Evolutionary conservation across 768 basidiomycete genomes (phyloP).

Genomic region (Cubamyces sp.): DNA sequence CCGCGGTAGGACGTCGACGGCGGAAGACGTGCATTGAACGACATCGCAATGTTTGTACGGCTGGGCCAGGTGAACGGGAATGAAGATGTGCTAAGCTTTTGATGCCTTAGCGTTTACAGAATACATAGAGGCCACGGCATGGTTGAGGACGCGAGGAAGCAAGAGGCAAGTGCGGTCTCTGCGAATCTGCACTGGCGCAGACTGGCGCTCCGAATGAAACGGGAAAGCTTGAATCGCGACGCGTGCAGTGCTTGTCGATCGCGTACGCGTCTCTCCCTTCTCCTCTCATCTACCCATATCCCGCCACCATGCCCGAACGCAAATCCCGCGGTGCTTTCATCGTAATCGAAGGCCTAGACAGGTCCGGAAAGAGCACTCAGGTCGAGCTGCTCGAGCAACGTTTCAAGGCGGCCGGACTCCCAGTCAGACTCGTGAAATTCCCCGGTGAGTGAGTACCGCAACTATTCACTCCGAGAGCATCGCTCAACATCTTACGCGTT

Average conservation of each 20-base stretch:
- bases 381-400: constrained; percentile 60
- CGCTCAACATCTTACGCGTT: neutral
- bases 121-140: neutral
- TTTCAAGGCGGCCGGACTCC: constrained; percentile 49
- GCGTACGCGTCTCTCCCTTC: constrained; percentile 4
- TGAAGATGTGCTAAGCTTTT: too few species aligned
- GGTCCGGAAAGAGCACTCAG: constrained; percentile 94
- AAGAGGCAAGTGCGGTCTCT: neutral
- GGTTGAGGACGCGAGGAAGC: neutral
- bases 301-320: constrained; percentile 20
- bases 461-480: neutral
- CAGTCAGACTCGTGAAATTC: constrained; percentile 77
- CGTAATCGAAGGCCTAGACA: constrained; percentile 94
- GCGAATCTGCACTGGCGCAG: neutral
- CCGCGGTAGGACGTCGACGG: constrained; percentile 4
- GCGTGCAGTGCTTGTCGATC: constrained; percentile 13
- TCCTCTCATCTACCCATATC: neutral
- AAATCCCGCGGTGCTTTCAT: constrained; percentile 72
- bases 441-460: constrained; percentile 63
- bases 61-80: too few species aligned
- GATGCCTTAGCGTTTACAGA: neutral
- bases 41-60: neutral
- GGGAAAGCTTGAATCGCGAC: constrained; percentile 2
- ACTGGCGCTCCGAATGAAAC: constrained; percentile 14
- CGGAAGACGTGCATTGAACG: neutral